phyloP scores from a whole-genome alignment of 139 green algal genomes.

The Micractinium conductrix region DNA sequence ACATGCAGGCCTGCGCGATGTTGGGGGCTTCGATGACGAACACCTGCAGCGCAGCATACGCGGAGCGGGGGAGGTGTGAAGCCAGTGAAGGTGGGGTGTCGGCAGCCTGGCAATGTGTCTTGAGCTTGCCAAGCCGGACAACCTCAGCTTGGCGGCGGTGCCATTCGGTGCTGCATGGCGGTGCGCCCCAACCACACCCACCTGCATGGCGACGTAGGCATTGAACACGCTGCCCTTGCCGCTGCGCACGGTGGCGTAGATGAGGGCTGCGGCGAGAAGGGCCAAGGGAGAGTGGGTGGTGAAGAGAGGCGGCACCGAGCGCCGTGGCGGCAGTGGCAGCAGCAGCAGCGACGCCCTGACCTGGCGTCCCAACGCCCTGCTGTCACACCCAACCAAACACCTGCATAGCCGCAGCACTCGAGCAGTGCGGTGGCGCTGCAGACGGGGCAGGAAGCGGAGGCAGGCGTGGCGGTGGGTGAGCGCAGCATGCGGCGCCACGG shows the following conservation, averaged over 20 bases:
- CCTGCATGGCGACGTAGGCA: slow-evolving; percentile 17
- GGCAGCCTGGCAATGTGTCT: neutral
- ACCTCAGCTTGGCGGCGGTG: too few relatives aligned
- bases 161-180: too few relatives aligned
- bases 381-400: too few relatives aligned
- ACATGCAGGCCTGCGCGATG: neutral
- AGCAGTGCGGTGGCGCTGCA: slow-evolving; percentile 19
- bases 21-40: slow-evolving; percentile 7
- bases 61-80: neutral
- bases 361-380: too few relatives aligned
- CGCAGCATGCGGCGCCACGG: too few relatives aligned
- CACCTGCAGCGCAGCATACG: neutral
- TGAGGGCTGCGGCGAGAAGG: too few relatives aligned
- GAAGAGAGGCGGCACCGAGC: too few relatives aligned
- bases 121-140: neutral
- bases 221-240: slow-evolving; percentile 16
- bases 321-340: too few relatives aligned
- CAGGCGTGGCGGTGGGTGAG: neutral
- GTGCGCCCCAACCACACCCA: too few relatives aligned
- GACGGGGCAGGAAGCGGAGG: neutral
- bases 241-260: slow-evolving; percentile 8
- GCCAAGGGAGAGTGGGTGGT: too few relatives aligned
- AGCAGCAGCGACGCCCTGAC: too few relatives aligned
- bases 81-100: neutral
- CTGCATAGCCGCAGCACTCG: slow-evolving; percentile 8